Conservation (phyloP, 345 rosid species). For the Lumnitzera racemosa region DNA sequence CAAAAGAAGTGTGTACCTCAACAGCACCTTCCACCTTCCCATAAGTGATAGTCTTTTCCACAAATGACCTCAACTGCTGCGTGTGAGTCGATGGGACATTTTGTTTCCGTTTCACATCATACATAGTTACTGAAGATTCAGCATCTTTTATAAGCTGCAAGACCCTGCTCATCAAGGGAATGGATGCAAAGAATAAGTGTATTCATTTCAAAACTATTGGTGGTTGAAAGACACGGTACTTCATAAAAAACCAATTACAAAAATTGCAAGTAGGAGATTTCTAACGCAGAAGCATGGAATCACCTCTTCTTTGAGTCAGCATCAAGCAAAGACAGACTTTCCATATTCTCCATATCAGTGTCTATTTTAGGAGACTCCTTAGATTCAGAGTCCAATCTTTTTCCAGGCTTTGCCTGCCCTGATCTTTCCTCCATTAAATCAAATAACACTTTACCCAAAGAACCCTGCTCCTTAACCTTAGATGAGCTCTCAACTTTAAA, state of each 20-base stretch:
- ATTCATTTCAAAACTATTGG: background rate
- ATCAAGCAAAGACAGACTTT: conserved; percentile 38
- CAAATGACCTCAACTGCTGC: conserved; percentile 29
- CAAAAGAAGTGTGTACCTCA: conserved; percentile 42
- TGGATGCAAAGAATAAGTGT: background rate
- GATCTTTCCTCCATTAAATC: conserved; percentile 11
- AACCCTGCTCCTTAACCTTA: conserved; percentile 13
- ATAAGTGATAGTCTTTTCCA: conserved; percentile 58
- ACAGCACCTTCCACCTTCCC: conserved; percentile 81
- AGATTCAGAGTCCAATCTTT: conserved; percentile 13
- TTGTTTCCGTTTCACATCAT: conserved; percentile 36
- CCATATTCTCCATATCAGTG: conserved; percentile 21
- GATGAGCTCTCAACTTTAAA: conserved; percentile 25
- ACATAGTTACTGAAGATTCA: conserved; percentile 47
- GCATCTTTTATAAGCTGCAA: conserved; percentile 42
- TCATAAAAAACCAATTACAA: background rate
- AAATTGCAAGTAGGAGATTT: background rate
- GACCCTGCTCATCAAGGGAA: conserved; percentile 39
- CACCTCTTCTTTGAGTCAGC: conserved; percentile 64
- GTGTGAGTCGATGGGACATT: conserved; percentile 45
- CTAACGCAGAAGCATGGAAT: conserved; percentile 1
- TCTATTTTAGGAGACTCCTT: conserved; percentile 10
- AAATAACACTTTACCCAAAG: conserved; percentile 32
- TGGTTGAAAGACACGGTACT: background rate
- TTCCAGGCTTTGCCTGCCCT: conserved; percentile 24